Percentiles rank a stretch among this genome's conserved stretches.
phyloP scores from a whole-genome alignment of 805 yeast species.

The Schwanniomyces sp. region DNA sequence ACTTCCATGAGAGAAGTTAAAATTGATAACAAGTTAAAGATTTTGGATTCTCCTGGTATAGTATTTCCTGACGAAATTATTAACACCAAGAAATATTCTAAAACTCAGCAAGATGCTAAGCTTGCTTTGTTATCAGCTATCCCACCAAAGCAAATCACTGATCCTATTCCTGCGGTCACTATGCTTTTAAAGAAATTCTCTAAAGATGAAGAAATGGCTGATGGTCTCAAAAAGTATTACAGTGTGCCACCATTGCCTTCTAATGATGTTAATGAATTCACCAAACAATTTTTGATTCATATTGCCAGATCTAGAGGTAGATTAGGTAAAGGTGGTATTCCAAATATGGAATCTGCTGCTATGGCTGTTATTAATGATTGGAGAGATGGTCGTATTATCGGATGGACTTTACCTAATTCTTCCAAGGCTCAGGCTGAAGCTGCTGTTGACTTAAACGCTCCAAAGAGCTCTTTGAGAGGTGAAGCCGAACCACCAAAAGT shows the following conservation, averaged over 20 bases:
- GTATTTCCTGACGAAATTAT: conserved; percentile 76
- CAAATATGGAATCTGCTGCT: conserved; percentile 86
- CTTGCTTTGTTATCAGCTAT: conserved; percentile 84
- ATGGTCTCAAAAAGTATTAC: conserved; percentile 70
- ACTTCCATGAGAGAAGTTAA: conserved; percentile 89
- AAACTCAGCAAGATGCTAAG: conserved; percentile 79
- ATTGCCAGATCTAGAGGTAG: conserved; percentile 92
- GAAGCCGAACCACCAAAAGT: conserved; percentile 48
- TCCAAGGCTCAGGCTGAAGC: conserved; percentile 35
- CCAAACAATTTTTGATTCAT: conserved; percentile 85
- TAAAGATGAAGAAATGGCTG: conserved; percentile 74
- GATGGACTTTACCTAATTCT: conserved; percentile 79
- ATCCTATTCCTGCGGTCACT: conserved; percentile 81
- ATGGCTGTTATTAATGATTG: conserved; percentile 83
- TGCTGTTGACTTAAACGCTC: conserved; percentile 23
- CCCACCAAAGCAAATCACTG: conserved; percentile 81
- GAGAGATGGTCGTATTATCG: conserved; percentile 93
- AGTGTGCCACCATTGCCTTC: conserved; percentile 79
- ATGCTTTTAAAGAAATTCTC: conserved; percentile 74
- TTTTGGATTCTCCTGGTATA: conserved; percentile 95
- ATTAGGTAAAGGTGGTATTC: conserved; percentile 89
- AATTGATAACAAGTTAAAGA: conserved; percentile 82
- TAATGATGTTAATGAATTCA: conserved; percentile 68
- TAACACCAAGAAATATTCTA: conserved; percentile 43
- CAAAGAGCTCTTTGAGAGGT: conserved; percentile 41